phyloP scores from a whole-genome alignment of 441 rosid genomes.

The Theobroma grandiflorum region DNA sequence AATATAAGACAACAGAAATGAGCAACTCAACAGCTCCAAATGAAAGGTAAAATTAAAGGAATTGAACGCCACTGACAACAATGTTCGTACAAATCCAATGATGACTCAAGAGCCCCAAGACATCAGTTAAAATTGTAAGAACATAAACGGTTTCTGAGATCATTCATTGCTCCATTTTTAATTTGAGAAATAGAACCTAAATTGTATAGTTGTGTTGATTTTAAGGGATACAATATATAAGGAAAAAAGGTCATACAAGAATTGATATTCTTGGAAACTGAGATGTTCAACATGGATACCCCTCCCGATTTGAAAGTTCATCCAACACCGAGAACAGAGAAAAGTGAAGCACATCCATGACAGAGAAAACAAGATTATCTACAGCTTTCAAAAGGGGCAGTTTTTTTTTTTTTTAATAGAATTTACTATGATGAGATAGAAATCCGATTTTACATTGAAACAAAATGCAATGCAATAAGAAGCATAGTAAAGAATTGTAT shows the following conservation, averaged over 20 bases:
- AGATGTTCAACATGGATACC: not conserved
- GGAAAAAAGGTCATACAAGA: not conserved
- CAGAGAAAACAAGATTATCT: not conserved
- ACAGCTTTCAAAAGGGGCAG: not conserved
- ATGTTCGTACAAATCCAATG: not conserved
- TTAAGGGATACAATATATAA: not conserved
- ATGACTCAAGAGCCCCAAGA: not conserved
- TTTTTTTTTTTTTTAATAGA: not conserved
- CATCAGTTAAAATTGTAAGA: not conserved
- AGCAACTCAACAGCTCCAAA: not conserved
- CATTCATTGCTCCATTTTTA: not conserved
- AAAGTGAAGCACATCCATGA: constrained; percentile 11
- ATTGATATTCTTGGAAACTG: not conserved
- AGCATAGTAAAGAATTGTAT: no score
- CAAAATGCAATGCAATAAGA: not conserved
- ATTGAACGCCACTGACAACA: not conserved
- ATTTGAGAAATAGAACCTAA: not conserved
- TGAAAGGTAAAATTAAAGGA: not conserved
- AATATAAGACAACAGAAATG: not conserved
- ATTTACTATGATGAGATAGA: not conserved
- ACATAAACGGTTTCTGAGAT: not conserved
- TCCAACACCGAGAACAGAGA: not conserved
- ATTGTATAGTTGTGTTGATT: not conserved
- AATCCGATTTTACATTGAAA: not conserved
- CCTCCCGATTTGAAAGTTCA: not conserved